These are phyloP conservation scores for Pythium chondricola DNA, from an alignment of 352 stramenopile species.

Conservation along the genomic window DNA sequence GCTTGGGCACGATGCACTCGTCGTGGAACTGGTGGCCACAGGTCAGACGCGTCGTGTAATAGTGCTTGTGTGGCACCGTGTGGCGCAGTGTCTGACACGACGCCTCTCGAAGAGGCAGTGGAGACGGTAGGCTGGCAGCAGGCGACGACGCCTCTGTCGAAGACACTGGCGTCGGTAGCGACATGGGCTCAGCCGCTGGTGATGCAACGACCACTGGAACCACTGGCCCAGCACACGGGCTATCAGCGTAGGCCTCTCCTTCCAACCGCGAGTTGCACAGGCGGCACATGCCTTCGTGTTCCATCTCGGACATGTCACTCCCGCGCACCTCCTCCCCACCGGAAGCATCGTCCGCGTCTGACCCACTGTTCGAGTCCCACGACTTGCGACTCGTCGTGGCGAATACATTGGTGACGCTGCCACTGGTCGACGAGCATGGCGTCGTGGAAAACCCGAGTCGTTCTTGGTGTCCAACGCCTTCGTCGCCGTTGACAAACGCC, in stretches of 20 bases:
- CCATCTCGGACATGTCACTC: neutral
- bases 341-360: neutral
- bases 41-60: constrained; percentile 17
- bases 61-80: neutral
- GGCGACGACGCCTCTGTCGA: neutral
- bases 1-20: constrained; percentile 59
- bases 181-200: neutral
- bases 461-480: constrained; percentile 1
- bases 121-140: neutral
- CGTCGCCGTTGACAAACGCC: constrained; percentile 17
- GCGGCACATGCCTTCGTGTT: constrained; percentile 14
- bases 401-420: neutral
- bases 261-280: constrained; percentile 35
- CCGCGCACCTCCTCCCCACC: neutral
- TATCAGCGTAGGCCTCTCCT: constrained; percentile 25
- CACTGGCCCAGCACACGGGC: neutral
- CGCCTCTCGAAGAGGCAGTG: neutral
- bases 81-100: constrained; percentile 1
- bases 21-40: constrained; percentile 69
- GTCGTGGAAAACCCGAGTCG: neutral
- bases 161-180: neutral
- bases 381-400: neutral
- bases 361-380: constrained; percentile 6
- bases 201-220: neutral
- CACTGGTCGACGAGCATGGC: neutral